Conservation (phyloP, 495 filamentous ascomycete genomes). For the Tuber brumale region DNA sequence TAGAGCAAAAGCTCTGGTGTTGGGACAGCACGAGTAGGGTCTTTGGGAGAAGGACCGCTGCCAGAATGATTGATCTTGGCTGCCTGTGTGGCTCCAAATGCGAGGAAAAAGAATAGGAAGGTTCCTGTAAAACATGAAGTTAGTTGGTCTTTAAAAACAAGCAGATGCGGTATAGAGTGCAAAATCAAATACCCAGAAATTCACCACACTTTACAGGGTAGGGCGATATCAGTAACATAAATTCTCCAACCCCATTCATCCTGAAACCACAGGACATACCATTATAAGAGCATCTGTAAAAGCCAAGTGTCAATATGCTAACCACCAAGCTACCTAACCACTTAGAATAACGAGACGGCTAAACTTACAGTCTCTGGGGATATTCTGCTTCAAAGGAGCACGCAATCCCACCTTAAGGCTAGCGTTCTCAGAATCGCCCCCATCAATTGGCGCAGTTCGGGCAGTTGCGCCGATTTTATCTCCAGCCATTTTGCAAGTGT, state of each 20-base stretch:
- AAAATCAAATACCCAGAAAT: not conserved
- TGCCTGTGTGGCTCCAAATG: slow-evolving; percentile 71
- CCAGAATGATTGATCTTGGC: slow-evolving; percentile 49
- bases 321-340: not conserved
- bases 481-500: not conserved
- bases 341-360: not conserved
- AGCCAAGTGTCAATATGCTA: not conserved
- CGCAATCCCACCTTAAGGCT: not conserved
- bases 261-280: slow-evolving; percentile 2
- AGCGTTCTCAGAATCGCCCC: not conserved
- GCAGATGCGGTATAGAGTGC: not conserved
- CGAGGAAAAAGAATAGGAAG: slow-evolving; percentile 75
- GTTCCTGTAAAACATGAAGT: slow-evolving; percentile 51
- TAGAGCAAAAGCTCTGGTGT: slow-evolving; percentile 55
- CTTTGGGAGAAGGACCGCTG: slow-evolving; percentile 28
- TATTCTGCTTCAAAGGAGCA: not conserved
- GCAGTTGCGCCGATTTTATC: not conserved
- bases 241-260: slow-evolving; percentile 38
- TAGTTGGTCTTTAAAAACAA: slow-evolving; percentile 39
- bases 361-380: not conserved
- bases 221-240: not conserved
- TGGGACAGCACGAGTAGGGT: slow-evolving; percentile 36
- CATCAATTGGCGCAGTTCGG: not conserved
- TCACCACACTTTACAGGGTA: not conserved
- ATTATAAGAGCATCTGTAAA: slow-evolving; percentile 20